Conservation (phyloP, 2,329 filamentous ascomycete species). For the Alternaria sp. region DNA sequence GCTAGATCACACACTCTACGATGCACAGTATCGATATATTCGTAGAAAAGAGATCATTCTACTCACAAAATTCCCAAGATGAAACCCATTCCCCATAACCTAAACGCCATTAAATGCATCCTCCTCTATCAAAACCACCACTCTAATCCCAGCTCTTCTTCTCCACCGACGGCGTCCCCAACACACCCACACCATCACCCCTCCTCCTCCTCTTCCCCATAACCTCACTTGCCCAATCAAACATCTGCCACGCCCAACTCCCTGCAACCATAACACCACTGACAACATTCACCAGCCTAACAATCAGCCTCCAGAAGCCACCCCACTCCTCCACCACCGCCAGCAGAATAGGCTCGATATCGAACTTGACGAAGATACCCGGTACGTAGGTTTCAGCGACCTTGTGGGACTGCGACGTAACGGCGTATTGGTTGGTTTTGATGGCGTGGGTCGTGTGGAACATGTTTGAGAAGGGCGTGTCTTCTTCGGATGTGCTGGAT, state of each 20-base stretch:
- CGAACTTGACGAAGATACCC: slow-evolving; percentile 97
- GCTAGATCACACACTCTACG: too few species aligned
- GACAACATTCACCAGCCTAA: slow-evolving; percentile 89
- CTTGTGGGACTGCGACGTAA: slow-evolving; percentile 81
- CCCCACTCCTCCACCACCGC: slow-evolving; percentile 83
- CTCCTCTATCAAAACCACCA: not conserved
- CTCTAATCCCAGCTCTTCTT: slow-evolving; percentile 23
- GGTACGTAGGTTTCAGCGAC: slow-evolving; percentile 76
- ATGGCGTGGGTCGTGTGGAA: slow-evolving; percentile 63
- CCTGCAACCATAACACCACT: slow-evolving; percentile 91
- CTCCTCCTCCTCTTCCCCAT: slow-evolving; percentile 48
- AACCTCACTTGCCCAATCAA: slow-evolving; percentile 71
- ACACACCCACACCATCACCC: slow-evolving; percentile 55
- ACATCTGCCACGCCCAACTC: slow-evolving; percentile 89
- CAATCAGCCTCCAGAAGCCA: slow-evolving; percentile 73
- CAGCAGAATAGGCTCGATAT: slow-evolving; percentile 93
- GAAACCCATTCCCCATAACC: not conserved
- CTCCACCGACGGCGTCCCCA: slow-evolving; percentile 41
- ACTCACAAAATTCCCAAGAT: not conserved
- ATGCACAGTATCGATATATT: too few species aligned
- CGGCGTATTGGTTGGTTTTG: slow-evolving; percentile 96
- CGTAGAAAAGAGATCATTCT: not conserved
- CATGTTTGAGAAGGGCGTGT: slow-evolving; percentile 44
- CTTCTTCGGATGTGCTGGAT: slow-evolving; percentile 41
- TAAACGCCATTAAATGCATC: slow-evolving; percentile 1